Evolutionary conservation across 2,329 filamentous ascomycete genomes (phyloP).

Genomic region (Dendrostoma leiphaemia): DNA sequence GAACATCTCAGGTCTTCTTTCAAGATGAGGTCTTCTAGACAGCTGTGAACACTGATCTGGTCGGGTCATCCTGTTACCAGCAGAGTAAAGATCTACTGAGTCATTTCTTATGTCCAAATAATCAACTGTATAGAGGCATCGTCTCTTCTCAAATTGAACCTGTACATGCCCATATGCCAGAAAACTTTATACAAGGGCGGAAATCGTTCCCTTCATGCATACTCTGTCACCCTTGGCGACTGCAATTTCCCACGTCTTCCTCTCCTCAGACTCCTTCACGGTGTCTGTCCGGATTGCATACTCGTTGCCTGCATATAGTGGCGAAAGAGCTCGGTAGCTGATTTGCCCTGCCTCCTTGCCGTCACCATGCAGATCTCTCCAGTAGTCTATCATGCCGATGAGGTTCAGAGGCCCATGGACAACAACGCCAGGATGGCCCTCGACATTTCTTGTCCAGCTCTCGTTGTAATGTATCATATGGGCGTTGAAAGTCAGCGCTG

Average conservation of each 20-base stretch:
- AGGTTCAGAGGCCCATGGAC: slow-evolving; percentile 81
- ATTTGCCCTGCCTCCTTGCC: slow-evolving; percentile 42
- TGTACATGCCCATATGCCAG: too few relatives aligned
- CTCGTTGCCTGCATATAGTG: slow-evolving; percentile 66
- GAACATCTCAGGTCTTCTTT: too few relatives aligned
- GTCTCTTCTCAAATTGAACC: too few relatives aligned
- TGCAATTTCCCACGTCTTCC: slow-evolving; percentile 40
- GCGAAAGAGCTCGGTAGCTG: slow-evolving; percentile 67
- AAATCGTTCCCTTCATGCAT: slow-evolving; percentile 36
- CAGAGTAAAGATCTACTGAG: too few relatives aligned
- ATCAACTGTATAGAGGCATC: too few relatives aligned
- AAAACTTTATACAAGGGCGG: neutral
- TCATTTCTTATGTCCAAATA: too few relatives aligned
- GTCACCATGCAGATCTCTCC: slow-evolving; percentile 47
- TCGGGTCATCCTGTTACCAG: too few relatives aligned
- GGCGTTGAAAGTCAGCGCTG: slow-evolving; percentile 80
- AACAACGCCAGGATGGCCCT: slow-evolving; percentile 69
- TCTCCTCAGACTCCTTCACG: slow-evolving; percentile 33
- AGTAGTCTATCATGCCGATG: slow-evolving; percentile 69
- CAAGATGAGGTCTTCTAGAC: too few relatives aligned
- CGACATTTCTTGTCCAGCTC: slow-evolving; percentile 59
- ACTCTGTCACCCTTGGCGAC: slow-evolving; percentile 40
- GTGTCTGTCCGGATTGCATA: slow-evolving; percentile 59
- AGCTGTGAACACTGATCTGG: too few relatives aligned
- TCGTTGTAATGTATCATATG: slow-evolving; percentile 83